Percentiles rank a stretch among this genome's conserved stretches.
Conservation (phyloP, 2,329 filamentous ascomycete species). For the Aspergillus tamarii region DNA sequence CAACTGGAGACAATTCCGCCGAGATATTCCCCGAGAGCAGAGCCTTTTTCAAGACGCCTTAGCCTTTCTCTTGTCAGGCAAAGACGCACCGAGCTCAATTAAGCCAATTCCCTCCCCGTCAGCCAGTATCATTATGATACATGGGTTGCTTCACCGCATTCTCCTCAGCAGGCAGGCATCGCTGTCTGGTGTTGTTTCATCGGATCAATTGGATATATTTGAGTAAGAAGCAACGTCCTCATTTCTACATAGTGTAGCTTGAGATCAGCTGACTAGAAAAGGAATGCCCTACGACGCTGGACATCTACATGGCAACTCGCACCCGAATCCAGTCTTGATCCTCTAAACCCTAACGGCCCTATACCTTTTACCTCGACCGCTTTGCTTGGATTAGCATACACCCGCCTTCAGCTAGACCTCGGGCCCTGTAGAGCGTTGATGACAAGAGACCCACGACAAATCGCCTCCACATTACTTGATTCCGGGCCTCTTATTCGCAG, state of each 20-base stretch:
- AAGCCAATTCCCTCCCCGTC: neutral
- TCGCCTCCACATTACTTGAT: conserved; percentile 35
- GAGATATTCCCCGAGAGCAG: neutral
- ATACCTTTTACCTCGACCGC: conserved; percentile 68
- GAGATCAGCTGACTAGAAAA: conserved; percentile 15
- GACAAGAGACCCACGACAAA: conserved; percentile 62
- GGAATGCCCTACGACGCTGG: conserved; percentile 46
- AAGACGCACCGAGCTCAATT: neutral
- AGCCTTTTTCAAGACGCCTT: neutral
- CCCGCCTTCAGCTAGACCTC: conserved; percentile 46
- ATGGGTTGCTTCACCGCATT: neutral
- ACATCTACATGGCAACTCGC: conserved; percentile 45
- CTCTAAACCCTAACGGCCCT: conserved; percentile 53
- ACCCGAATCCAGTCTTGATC: conserved; percentile 43
- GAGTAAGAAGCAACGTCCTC: conserved; percentile 27
- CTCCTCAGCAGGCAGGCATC: neutral
- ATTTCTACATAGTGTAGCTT: no score
- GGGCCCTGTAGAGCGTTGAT: conserved; percentile 55
- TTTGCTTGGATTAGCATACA: conserved; percentile 59
- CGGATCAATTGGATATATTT: conserved; percentile 6
- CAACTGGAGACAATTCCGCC: neutral
- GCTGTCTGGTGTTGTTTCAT: conserved; percentile 5
- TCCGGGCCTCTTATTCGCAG: conserved; percentile 55
- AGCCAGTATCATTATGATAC: neutral
- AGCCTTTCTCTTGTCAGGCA: neutral